Conservation (phyloP, 1,139 yeast genomes). For the Candida sojae region DNA sequence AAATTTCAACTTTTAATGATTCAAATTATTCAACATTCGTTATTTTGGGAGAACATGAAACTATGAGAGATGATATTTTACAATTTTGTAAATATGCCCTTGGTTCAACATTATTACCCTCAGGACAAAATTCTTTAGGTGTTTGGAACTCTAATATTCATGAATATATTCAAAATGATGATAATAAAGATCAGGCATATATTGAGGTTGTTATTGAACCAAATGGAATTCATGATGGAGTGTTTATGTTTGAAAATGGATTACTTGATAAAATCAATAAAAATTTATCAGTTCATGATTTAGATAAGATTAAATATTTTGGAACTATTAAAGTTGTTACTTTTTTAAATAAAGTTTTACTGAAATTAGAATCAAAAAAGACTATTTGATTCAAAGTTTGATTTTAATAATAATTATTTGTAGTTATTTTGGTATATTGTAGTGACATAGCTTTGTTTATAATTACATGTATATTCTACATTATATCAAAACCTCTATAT, state of each 20-base stretch:
- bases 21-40: slow-evolving; percentile 30
- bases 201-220: slow-evolving; percentile 37
- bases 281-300: slow-evolving; percentile 13
- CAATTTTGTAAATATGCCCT: slow-evolving; percentile 38
- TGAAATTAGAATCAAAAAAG: background rate
- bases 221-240: slow-evolving; percentile 45
- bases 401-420: no score
- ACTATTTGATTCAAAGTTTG: background rate
- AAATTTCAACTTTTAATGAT: slow-evolving; percentile 32
- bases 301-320: slow-evolving; percentile 26
- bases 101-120: slow-evolving; percentile 24
- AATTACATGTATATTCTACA: no score
- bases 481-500: slow-evolving; percentile 10
- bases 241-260: slow-evolving; percentile 34
- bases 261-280: slow-evolving; percentile 14
- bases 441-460: no score
- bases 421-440: no score
- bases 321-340: slow-evolving; percentile 27
- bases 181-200: slow-evolving; percentile 17
- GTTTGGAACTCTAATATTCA: slow-evolving; percentile 20
- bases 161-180: slow-evolving; percentile 16
- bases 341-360: slow-evolving; percentile 24
- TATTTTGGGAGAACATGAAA: slow-evolving; percentile 47
- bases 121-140: slow-evolving; percentile 29
- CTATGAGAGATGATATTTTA: slow-evolving; percentile 42